Evolutionary conservation across 306 rosid genomes (phyloP).

Genomic region (Castanea mollissima): DNA sequence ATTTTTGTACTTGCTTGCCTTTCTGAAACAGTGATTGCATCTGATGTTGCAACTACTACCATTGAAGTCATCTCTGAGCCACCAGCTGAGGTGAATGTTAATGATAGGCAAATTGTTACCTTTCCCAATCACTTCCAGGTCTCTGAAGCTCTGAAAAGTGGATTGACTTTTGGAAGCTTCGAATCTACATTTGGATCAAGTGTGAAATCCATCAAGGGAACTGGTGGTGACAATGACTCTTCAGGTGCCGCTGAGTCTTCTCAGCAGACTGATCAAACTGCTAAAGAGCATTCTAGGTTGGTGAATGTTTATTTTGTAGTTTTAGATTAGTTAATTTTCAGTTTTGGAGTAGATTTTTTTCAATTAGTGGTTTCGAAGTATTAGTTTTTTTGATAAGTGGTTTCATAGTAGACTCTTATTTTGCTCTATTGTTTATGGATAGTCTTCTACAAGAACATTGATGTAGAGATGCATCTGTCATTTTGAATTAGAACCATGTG

Average conservation of each 20-base stretch:
- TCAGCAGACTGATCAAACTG: slow-evolving; percentile 32
- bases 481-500: neutral
- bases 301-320: slow-evolving; percentile 31
- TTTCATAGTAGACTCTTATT: neutral
- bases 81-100: slow-evolving; percentile 30
- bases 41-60: slow-evolving; percentile 44
- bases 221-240: slow-evolving; percentile 28
- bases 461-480: neutral
- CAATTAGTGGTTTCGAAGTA: neutral
- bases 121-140: slow-evolving; percentile 83
- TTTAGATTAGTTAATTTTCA: slow-evolving; percentile 9
- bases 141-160: slow-evolving; percentile 61
- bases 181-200: slow-evolving; percentile 32
- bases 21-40: slow-evolving; percentile 44
- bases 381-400: slow-evolving; percentile 4
- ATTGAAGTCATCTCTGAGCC: slow-evolving; percentile 34
- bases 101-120: slow-evolving; percentile 51
- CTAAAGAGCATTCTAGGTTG: slow-evolving; percentile 58
- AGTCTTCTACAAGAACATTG: neutral
- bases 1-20: slow-evolving; percentile 16
- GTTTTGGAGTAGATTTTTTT: neutral
- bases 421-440: neutral
- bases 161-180: slow-evolving; percentile 82
- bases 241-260: slow-evolving; percentile 38
- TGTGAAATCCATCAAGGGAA: slow-evolving; percentile 33